These are phyloP conservation scores for Penicillium sp. DNA, from an alignment of 2,329 filamentous ascomycete genomes.

Conservation along the genomic window DNA sequence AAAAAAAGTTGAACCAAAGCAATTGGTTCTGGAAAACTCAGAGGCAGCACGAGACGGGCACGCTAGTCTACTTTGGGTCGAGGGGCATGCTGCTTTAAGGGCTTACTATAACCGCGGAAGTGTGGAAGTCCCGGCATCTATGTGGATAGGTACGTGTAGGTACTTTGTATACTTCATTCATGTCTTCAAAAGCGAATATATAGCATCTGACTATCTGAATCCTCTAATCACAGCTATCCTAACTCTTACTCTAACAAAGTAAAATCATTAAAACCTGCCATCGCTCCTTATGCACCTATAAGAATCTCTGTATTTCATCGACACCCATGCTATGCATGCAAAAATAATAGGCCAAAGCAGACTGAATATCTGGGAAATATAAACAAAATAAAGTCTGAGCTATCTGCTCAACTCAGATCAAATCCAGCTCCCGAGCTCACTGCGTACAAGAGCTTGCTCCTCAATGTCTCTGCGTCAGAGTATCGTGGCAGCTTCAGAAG, in stretches of 20 bases:
- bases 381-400: too few relatives aligned
- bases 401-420: slow-evolving; percentile 57
- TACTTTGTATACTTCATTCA: not conserved
- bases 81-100: slow-evolving; percentile 20
- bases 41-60: slow-evolving; percentile 22
- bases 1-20: slow-evolving; percentile 30
- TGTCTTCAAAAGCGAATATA: not conserved
- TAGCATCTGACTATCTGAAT: not conserved
- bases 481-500: slow-evolving; percentile 89
- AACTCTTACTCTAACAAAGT: not conserved
- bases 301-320: slow-evolving; percentile 15
- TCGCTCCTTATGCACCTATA: slow-evolving; percentile 11
- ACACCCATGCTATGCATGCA: slow-evolving; percentile 35
- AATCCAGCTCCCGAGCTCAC: slow-evolving; percentile 89
- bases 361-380: not conserved
- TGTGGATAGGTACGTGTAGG: not conserved
- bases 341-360: not conserved
- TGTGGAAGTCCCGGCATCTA: not conserved
- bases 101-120: slow-evolving; percentile 13
- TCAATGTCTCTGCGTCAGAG: slow-evolving; percentile 61
- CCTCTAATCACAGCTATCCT: not conserved
- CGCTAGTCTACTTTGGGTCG: slow-evolving; percentile 26
- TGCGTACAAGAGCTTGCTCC: slow-evolving; percentile 82
- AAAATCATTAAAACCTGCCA: not conserved
- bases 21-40: slow-evolving; percentile 36